Percentiles rank a stretch among this genome's conserved stretches.
phyloP scores from a whole-genome alignment of 129 eudicot species.

The Saussurea involucrata region DNA sequence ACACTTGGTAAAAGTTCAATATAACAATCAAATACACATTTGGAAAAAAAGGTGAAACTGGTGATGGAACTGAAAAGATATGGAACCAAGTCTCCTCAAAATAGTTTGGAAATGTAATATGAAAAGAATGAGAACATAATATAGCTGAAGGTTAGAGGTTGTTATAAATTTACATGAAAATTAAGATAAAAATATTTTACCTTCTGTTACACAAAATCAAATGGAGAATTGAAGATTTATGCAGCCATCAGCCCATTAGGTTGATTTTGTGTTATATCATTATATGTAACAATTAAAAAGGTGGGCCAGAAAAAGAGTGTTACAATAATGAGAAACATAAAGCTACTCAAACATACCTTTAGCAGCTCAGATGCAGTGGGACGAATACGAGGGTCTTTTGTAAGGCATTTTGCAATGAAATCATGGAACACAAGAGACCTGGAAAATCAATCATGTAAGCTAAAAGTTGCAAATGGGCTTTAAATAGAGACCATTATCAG shows the following conservation, averaged over 20 bases:
- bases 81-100: too few species aligned
- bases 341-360: slow-evolving; percentile 54
- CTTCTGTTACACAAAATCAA: neutral
- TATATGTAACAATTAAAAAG: neutral
- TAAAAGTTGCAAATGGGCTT: neutral
- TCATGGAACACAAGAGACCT: slow-evolving; percentile 99
- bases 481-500: neutral
- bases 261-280: neutral
- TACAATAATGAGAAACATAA: slow-evolving; percentile 7
- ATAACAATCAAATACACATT: too few species aligned
- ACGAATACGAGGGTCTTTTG: slow-evolving; percentile 89
- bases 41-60: too few species aligned
- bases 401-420: slow-evolving; percentile 92
- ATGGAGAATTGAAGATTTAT: neutral
- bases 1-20: neutral
- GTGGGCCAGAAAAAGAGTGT: neutral
- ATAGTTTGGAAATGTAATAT: neutral
- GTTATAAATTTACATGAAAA: neutral
- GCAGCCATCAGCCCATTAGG: slow-evolving; percentile 8
- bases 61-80: too few species aligned
- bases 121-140: neutral
- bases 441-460: slow-evolving; percentile 29
- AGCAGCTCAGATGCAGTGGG: slow-evolving; percentile 96
- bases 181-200: neutral
- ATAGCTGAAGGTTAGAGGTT: neutral